Base-by-base conservation (phyloP, 2,329 filamentous ascomycete species). In the Ascochyta clinopodiicola region DNA sequence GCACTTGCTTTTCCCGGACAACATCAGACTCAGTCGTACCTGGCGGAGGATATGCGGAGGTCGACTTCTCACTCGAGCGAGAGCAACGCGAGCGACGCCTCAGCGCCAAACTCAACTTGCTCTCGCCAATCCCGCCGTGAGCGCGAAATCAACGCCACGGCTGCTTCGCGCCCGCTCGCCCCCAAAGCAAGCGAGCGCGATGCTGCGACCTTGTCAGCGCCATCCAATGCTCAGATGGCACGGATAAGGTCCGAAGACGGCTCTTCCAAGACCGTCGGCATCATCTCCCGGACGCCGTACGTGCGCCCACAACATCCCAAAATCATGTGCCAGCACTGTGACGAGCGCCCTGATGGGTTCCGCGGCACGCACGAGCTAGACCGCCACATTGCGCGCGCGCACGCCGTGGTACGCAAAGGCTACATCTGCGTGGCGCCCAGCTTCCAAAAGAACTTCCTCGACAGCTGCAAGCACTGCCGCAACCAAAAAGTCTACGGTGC, bases 401-500 rank as follows among this genome's bases (percentile, higher is more conserved):
- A 98, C 73, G 77, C 82, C 4, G 66, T 75, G 27, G 76, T 79
- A 12, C 81, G 84, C 58, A 86, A 84, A 55, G 85, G 86, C 50
- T 89, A 83, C 82, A 81, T 88, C 43, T 87, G 85, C 66, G 79
- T 85, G 35, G 86, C 88, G 59, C 82, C 82, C 22, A 78, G 84
- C 74, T 66, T 81, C 64, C 72, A 86, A 78, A 75, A 82, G 83
- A 77, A 84, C 76, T 88, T 92, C 36, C 83, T 98, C 31, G 80
- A 81, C 45, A 89, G 89, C 63, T 97, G 93, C 84, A 96, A 96
- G 76, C 85, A 90, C 43, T 98, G 94, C 75, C 84, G 82, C 44
- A 83, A 83, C 39, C 79, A 83, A 51, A 97, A 96, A 80, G 84
- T 85, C 55, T 98, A 98, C 66, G 90, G 90, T 3, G 91, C 90